Conservation (phyloP, 2,329 filamentous ascomycete genomes). For the Cercospora citrullina region DNA sequence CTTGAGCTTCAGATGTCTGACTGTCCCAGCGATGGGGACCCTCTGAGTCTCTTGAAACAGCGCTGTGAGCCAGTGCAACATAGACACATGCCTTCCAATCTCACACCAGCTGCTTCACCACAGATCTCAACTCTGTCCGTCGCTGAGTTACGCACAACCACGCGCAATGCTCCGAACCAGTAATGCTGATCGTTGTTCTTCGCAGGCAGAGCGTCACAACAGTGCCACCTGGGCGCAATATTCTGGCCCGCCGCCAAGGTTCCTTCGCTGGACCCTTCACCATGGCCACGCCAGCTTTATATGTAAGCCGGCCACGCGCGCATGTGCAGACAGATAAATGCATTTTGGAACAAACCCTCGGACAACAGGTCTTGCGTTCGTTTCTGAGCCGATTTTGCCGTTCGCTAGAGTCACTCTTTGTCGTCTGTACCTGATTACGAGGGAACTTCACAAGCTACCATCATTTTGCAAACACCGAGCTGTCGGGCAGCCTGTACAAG, state of each 20-base stretch:
- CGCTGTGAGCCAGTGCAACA: background rate
- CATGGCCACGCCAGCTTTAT: background rate
- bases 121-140: background rate
- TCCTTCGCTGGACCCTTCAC: background rate
- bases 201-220: background rate
- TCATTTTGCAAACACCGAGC: background rate
- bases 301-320: background rate
- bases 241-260: background rate
- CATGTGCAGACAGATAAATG: background rate
- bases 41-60: background rate
- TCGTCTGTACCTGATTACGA: background rate
- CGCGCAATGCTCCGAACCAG: background rate
- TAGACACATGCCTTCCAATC: conserved; percentile 11
- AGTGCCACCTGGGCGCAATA: background rate
- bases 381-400: background rate
- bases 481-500: background rate
- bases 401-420: background rate
- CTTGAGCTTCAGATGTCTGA: background rate
- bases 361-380: background rate
- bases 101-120: background rate
- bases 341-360: background rate
- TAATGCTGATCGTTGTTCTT: background rate
- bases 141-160: background rate
- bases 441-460: background rate
- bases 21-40: background rate